These are phyloP conservation scores for Phyllosticta paracitricarpa DNA, from an alignment of 2,329 filamentous ascomycete species.

Conservation along the genomic window DNA sequence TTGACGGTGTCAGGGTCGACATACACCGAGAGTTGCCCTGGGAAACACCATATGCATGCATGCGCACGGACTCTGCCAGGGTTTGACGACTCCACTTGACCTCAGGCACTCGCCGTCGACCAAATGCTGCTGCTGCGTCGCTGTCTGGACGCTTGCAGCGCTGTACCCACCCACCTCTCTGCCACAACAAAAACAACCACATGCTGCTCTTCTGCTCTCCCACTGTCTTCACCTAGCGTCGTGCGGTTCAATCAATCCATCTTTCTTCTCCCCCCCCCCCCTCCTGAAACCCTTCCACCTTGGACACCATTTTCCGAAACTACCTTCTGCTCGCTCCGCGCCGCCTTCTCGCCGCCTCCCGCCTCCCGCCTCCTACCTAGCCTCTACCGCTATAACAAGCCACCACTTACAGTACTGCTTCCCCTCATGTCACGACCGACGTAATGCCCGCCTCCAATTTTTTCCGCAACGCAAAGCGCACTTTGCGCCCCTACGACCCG, in stretches of 20 bases:
- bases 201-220: not conserved
- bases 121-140: not conserved
- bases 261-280: not conserved
- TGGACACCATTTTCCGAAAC: not conserved
- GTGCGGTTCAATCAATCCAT: not conserved
- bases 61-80: not conserved
- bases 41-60: not conserved
- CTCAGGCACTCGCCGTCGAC: not conserved
- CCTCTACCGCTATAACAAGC: not conserved
- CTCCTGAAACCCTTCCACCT: not conserved
- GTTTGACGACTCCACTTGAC: not conserved
- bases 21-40: not conserved
- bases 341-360: not conserved
- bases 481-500: conserved; percentile 23
- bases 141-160: not conserved
- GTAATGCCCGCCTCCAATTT: conserved; percentile 28
- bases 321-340: not conserved
- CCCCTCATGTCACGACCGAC: conserved; percentile 1
- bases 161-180: not conserved
- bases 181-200: not conserved
- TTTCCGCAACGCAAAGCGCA: conserved; percentile 28
- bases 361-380: no score
- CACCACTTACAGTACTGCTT: not conserved
- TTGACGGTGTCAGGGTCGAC: no score
- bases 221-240: not conserved